Base-by-base conservation (phyloP, 2,329 filamentous ascomycete genomes). In the Stagonosporopsis rhizophila region DNA sequence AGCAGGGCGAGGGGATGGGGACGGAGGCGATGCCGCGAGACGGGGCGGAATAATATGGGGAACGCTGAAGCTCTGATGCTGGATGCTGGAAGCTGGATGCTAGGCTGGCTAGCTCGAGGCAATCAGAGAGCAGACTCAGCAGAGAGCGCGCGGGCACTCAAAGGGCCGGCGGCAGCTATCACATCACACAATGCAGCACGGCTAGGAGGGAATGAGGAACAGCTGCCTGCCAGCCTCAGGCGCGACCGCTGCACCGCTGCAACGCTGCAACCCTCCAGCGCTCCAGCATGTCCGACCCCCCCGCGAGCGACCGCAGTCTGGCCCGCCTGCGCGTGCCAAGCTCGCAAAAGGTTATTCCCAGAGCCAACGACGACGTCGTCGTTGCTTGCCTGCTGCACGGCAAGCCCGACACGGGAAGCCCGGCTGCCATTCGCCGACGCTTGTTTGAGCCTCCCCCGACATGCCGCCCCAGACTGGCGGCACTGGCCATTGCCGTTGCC, bases 21-120 rank as follows among this genome's bases (percentile, higher is more conserved):
- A 44, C 44, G 38, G 35, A 45, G 25, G 27, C 37, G 40, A 28
- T 17, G 52, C 14, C 35, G 19, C 41, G 23, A 25, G 40, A 27
- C 27, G 17, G 52, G 45, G 50, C 55, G 52, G 49, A 55, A 65
- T 58, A 59, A 49, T 59, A 66, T 61, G 59, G 62, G 60, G 62
- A 60, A 25, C 4, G 23, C 23, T 25, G 4, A 25, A 25, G 23
- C 23, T 25, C 4, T 25, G 23, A 25, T 25, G 50, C 41, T 40
- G 44, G 32, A 2, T 34, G 49, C 49, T n/a, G n/a, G n/a, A n/a
- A n/a, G n/a, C n/a, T n/a, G n/a, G n/a, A n/a, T n/a, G n/a, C n/a
- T n/a, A n/a, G 38, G n/a, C 17, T 35, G n/a, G 52, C 40, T 45
- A 55, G 52, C 52, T 44, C 40, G 52, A 38, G 51, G 51, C 37